Evolutionary conservation across 805 yeast genomes (phyloP), one percentile per base, ranked within the genome.

Genomic region (Vanderwaltozyma yarrowii): DNA sequence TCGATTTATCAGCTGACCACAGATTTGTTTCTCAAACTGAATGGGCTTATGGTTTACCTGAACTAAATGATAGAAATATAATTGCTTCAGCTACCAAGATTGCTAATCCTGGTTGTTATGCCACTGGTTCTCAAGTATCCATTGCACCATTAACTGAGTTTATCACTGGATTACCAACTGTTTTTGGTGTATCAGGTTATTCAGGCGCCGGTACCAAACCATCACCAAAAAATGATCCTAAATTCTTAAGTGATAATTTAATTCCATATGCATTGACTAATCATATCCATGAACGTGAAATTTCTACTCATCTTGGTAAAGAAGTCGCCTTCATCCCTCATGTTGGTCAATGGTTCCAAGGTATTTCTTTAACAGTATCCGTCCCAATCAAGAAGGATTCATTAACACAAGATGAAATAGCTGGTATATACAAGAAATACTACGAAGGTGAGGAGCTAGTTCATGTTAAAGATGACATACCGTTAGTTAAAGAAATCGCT

Each of bases 121-220:
- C 98, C n/a, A 92, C 99, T 33, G 96, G 94, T 41, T 92, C 96
- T 12, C 97, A 92, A 68, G 64, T 87, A 19, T 88, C 95, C 12
- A 79, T 92, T 57, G 78, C 89, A 34, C 99, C 98, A 26, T 67
- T 92, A 51, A 63, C 72, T n/a, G 75, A 78, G 35, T 74, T 74
- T 53, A 68, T 78, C 30, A 64, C 67, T 12, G 92, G 92, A 26
- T 67, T 71, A 21, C 97, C 99, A 36, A 68, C 86, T 3, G 71
- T 89, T 11, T 92, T 92, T 58, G 98, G 98, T 56, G 92, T 92
- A 25, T 85, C 96, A 35, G 99, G 99, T 35, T 92, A 89, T 61
- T 92, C 98, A 11, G 99, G 99, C 42, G 98, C 98, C 10, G 99
- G 99, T 47, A 88, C 99, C 28, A 92, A 94, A 66, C 98, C 98